phyloP scores from a whole-genome alignment of 2,329 filamentous ascomycete species.

The Samsoniella hepiali region DNA sequence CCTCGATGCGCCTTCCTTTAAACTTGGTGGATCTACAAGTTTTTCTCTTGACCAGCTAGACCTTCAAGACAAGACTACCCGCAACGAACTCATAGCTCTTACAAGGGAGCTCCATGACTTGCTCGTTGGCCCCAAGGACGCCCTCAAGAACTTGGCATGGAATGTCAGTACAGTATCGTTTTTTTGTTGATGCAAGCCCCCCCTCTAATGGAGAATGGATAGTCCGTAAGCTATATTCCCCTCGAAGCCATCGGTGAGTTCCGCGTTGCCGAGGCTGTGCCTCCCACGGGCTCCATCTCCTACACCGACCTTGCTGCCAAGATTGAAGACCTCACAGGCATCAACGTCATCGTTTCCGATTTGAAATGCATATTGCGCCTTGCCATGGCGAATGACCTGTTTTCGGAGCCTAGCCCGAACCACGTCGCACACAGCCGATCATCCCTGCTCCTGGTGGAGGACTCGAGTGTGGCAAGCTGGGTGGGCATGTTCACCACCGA shows the following conservation, averaged over 20 bases:
- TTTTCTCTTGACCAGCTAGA: conserved; percentile 20
- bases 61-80: not conserved
- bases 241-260: conserved; percentile 32
- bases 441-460: conserved; percentile 31
- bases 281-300: conserved; percentile 27
- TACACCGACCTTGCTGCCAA: conserved; percentile 28
- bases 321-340: conserved; percentile 34
- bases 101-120: conserved; percentile 25
- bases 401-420: conserved; percentile 36
- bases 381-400: conserved; percentile 39
- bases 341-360: conserved; percentile 33
- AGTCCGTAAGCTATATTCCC: conserved; percentile 29
- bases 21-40: conserved; percentile 22
- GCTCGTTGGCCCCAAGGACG: conserved; percentile 24
- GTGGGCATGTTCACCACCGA: conserved; percentile 31
- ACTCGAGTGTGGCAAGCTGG: conserved; percentile 31
- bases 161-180: not conserved
- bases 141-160: conserved; percentile 15
- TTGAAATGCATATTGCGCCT: conserved; percentile 38
- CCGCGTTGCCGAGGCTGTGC: conserved; percentile 31
- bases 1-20: conserved; percentile 24
- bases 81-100: conserved; percentile 24
- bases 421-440: conserved; percentile 38
- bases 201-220: not conserved
- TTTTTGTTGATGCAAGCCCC: not conserved